These are phyloP conservation scores for Alternaria gansuensis DNA, from an alignment of 2,329 filamentous ascomycete species.

Conservation along the genomic window DNA sequence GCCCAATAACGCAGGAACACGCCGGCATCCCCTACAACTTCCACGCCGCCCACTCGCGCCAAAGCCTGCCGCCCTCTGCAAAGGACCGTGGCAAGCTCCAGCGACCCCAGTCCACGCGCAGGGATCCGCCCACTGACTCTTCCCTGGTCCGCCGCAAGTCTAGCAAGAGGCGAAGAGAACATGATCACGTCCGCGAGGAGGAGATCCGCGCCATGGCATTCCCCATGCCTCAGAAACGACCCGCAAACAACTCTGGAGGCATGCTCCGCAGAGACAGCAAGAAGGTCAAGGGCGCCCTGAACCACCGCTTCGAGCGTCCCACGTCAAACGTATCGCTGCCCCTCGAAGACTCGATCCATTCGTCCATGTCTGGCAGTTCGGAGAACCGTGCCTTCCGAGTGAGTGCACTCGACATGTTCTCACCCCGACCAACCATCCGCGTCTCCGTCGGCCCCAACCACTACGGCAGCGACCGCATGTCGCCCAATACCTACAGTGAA, in stretches of 20 bases:
- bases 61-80: slow-evolving; percentile 46
- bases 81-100: slow-evolving; percentile 57
- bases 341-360: slow-evolving; percentile 76
- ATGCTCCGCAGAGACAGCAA: slow-evolving; percentile 72
- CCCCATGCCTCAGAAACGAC: slow-evolving; percentile 69
- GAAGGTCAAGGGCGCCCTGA: slow-evolving; percentile 67
- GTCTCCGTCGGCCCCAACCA: slow-evolving; percentile 73
- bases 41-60: slow-evolving; percentile 50
- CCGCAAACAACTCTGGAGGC: slow-evolving; percentile 67
- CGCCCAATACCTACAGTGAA: slow-evolving; percentile 56
- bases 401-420: slow-evolving; percentile 80
- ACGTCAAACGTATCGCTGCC: slow-evolving; percentile 79
- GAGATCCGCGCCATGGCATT: slow-evolving; percentile 87
- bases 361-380: slow-evolving; percentile 76
- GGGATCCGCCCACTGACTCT: slow-evolving; percentile 67
- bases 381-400: slow-evolving; percentile 82
- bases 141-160: slow-evolving; percentile 72
- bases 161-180: slow-evolving; percentile 70
- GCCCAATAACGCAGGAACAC: slow-evolving; percentile 54
- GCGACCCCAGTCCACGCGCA: slow-evolving; percentile 62
- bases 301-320: slow-evolving; percentile 67
- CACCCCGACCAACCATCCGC: slow-evolving; percentile 83
- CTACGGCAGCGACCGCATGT: slow-evolving; percentile 50
- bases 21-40: slow-evolving; percentile 58
- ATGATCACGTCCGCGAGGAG: slow-evolving; percentile 80